Percentiles rank a stretch among this genome's conserved stretches.
Evolutionary conservation across 495 filamentous ascomycete species (phyloP).

Genomic region (Aspergillus affinis): DNA sequence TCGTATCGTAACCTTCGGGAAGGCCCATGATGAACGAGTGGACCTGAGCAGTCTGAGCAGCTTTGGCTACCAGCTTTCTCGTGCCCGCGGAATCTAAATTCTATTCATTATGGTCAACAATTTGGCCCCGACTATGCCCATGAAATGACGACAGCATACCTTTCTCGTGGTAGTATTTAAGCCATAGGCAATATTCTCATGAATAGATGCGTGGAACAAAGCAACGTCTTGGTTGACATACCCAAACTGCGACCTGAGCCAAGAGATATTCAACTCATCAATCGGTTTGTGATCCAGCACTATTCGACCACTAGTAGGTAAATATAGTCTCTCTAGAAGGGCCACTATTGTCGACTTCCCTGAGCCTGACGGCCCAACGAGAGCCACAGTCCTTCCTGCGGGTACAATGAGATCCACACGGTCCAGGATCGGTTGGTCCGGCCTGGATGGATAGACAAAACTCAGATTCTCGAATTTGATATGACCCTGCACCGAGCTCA

Average conservation of each 20-base stretch:
- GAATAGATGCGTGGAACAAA: conserved; percentile 73
- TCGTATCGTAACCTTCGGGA: conserved; percentile 52
- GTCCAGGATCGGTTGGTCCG: conserved; percentile 8
- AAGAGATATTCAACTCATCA: conserved; percentile 6
- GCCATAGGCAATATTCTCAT: conserved; percentile 61
- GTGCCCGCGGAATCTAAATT: no score
- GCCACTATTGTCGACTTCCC: conserved; percentile 54
- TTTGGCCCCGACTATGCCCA: not conserved
- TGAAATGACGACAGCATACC: no score
- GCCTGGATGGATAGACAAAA: conserved; percentile 23
- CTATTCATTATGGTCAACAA: conserved; percentile 22
- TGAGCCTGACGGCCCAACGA: conserved; percentile 59
- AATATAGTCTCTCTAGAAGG: conserved; percentile 53
- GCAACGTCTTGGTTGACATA: no score
- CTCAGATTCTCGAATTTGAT: conserved; percentile 18
- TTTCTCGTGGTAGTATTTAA: no score
- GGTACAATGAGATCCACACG: conserved; percentile 12
- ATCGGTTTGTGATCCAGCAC: conserved; percentile 26
- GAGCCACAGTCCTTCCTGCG: conserved; percentile 15
- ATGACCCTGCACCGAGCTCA: conserved; percentile 10
- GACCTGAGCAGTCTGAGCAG: no score
- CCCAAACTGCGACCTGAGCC: conserved; percentile 24
- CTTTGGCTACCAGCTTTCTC: no score
- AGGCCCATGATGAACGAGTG: conserved; percentile 55
- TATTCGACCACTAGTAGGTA: no score